Conservation (phyloP, 2,329 filamentous ascomycete species). For the Zymoseptoria tritici region DNA sequence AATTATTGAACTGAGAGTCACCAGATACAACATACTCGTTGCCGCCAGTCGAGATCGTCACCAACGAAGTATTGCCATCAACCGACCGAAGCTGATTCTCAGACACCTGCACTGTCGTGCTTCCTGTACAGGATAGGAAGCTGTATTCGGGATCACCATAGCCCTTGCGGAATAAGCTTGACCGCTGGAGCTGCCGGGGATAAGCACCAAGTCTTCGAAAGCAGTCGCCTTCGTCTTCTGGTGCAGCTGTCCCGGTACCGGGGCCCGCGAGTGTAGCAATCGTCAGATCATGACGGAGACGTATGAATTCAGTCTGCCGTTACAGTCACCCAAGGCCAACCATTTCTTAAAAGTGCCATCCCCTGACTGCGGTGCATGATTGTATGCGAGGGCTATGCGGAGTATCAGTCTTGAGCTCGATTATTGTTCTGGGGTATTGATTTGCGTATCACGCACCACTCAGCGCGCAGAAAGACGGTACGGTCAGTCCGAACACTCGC, state of each 20-base stretch:
- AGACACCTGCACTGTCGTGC: background rate
- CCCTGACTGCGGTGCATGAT: background rate
- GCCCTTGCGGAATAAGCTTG: background rate
- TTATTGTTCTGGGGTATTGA: too few species aligned
- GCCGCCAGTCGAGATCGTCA: background rate
- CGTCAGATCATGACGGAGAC: background rate
- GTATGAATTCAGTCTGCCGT: too few species aligned
- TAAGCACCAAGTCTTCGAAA: background rate
- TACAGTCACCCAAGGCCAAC: background rate
- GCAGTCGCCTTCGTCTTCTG: background rate
- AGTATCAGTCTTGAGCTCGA: conserved; percentile 5
- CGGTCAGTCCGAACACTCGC: too few species aligned
- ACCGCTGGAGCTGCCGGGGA: background rate
- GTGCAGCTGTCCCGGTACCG: background rate
- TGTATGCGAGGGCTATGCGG: background rate
- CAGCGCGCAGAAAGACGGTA: too few species aligned
- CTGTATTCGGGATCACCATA: background rate
- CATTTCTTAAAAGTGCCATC: background rate
- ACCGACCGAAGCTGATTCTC: background rate
- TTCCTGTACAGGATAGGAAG: background rate
- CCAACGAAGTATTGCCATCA: background rate
- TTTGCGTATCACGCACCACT: too few species aligned
- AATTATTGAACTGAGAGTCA: background rate
- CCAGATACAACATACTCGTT: background rate
- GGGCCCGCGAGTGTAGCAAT: background rate